Evolutionary conservation across 2,329 filamentous ascomycete genomes (phyloP), one percentile per base, ranked within the genome.

Genomic region (Podosphaera leucotricha): DNA sequence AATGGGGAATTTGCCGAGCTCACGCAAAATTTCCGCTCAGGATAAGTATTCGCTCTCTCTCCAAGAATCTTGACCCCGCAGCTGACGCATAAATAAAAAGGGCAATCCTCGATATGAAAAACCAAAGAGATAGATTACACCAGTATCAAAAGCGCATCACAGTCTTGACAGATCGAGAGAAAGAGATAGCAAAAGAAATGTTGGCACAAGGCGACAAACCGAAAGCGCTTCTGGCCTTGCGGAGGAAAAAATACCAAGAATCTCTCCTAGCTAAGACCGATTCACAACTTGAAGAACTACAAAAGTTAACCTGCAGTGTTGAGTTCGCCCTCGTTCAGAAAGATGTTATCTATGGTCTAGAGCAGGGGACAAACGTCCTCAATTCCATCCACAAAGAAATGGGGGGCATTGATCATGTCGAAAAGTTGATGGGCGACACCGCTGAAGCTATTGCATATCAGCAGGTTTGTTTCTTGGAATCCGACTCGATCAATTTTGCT

Each of bases 261-360:
- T 78, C 81, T 21, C 70, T 95, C 19, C 70, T 95, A 11, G 68
- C 72, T 48, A 87, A 92, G 65, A 94, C 87, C 11, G 87, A 98
- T 62, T 74, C 75, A 46, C 87, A 95, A 64, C 72, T 98, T n/a
- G 84, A 82, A 52, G 84, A 94, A 62, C 68, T 98, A 18, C 86
- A 98, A 65, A 76, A 83, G 57, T 66, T 98, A 52, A 90, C 83
- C 7, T 74, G 75, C 45, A 85, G 76, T 58, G 85, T 98, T 55
- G 90, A 98, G 63, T 98, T 98, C 62, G 84, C 90, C 35, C 72
- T 87, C 21, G 90, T 98, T 52, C 87, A 95, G 61, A 95, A 94
- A 64, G 90, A 95, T 64, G 80, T 98, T 33, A 60, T 98, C 3
- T 94, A 82, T 61, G 90, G 90, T 0, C 62, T 98, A 54, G 80